Evolutionary conservation across 73 alveolate genomes (phyloP), one percentile per base, ranked within the genome.

Genomic region (Loxodes magnus): DNA sequence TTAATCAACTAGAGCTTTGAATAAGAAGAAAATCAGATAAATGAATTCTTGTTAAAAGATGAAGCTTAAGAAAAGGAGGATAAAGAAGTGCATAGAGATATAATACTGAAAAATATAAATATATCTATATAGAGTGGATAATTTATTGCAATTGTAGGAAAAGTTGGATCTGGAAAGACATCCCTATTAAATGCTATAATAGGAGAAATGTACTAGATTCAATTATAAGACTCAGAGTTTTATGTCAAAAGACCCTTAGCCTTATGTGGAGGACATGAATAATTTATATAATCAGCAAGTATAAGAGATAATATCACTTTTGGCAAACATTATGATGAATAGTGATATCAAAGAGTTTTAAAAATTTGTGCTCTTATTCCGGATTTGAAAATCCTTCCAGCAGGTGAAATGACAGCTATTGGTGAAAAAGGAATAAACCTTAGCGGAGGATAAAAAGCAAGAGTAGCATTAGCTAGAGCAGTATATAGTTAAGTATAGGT

Each of bases 121-220:
- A 48, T 90, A 10, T 38, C 27, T 5, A 60, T 90, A 17, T 20
- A 71, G 64, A 48, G 58, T 56, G 87, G 94, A 2, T 82, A 85
- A 23, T 72, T 86, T 31, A 72, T 85, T 9, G 85, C 90, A 15
- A 57, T 90, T 42, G 65, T 86, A 4, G 98, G 98, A 1, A 87
- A 86, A 51, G 91, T 90, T 4, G 98, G 96, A 2, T 68, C 96
- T 33, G 98, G 98, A 0, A 90, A 90, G 61, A 58, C 90, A 33
- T 74, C 93, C 7, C 58, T 87, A 10, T 29, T 84, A 24, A 52
- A 65, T 35, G 67, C 93, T 5, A 43, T 84, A n/a, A 14, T 61
- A 9, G 74, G 72, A 37, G 67, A 69, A 10, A 69, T 34, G 64
- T 9, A 20, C 46, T 24, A 21, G 48, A 15, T 53, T 20, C 16